Evolutionary conservation across 75 land plant genomes (phyloP).

Genomic region (Selaginella moellendorffii): DNA sequence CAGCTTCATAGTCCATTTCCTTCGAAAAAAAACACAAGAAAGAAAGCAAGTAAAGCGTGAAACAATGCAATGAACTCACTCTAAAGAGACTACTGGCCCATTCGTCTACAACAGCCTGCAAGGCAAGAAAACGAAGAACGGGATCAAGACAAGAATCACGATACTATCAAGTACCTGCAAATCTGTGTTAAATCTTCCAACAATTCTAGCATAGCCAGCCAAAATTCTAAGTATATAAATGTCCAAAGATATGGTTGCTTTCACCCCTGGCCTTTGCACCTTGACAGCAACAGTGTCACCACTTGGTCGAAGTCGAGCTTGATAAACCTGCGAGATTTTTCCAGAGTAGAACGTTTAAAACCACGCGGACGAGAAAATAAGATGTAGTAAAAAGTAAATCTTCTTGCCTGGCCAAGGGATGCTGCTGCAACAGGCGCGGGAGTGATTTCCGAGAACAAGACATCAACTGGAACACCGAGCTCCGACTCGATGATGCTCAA

Average conservation of each 20-base stretch:
- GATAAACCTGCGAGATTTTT: slow-evolving; percentile 72
- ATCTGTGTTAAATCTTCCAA: slow-evolving; percentile 76
- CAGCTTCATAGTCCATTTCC: slow-evolving; percentile 94
- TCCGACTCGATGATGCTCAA: slow-evolving; percentile 68
- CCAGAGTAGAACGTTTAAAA: no score
- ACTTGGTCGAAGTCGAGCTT: slow-evolving; percentile 59
- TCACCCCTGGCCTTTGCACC: slow-evolving; percentile 94
- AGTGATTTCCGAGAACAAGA: slow-evolving; percentile 73
- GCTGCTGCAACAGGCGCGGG: slow-evolving; percentile 88
- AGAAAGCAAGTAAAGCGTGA: neutral
- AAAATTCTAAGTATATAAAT: slow-evolving; percentile 53
- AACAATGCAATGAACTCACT: slow-evolving; percentile 23
- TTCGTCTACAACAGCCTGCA: slow-evolving; percentile 90
- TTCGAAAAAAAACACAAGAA: slow-evolving; percentile 16
- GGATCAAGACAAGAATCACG: neutral
- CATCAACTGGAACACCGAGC: slow-evolving; percentile 56
- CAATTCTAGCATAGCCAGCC: slow-evolving; percentile 37
- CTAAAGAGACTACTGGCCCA: slow-evolving; percentile 94
- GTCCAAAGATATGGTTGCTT: slow-evolving; percentile 81
- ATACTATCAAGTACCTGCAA: slow-evolving; percentile 41
- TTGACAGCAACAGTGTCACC: slow-evolving; percentile 84
- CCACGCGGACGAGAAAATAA: no score
- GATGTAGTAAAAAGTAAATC: no score
- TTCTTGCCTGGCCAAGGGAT: slow-evolving; percentile 99
- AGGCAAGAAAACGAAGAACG: neutral